Evolutionary conservation across 352 stramenopile species (phyloP), one percentile per base, ranked within the genome.

Genomic region (Globisporangium acanthophoron): DNA sequence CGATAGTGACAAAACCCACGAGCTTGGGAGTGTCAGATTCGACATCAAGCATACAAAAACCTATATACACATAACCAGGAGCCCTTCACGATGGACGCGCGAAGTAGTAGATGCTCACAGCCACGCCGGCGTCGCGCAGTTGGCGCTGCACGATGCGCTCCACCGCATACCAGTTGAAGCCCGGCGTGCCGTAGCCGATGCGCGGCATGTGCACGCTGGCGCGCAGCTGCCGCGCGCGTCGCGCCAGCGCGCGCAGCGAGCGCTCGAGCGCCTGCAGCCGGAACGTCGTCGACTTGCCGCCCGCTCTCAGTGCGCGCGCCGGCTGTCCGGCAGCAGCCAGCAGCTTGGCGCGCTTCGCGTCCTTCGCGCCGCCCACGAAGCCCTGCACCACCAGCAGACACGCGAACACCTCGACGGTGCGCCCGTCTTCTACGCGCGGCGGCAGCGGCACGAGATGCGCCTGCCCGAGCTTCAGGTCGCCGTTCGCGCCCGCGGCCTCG

Each of bases 101-200:
- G 56, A 76, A 90, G 65, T 92, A 90, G 78, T 90, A 92, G 52
- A 92, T 86, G 52, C 61, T 85, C 55, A 73, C 68, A 33, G 72
- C 41, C 27, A 88, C 68, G 8, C 75, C 76, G 15, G 59, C 56
- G 52, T 88, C 79, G 18, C 75, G 69, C 61, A 92, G 59, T 37
- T 82, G 73, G 7, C 81, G 77, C 52, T 81, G 77, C 56, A 90
- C 64, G 41, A 92, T 67, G 45, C 82, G 82, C 70, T 90, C 82
- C 35, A 90, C 82, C 11, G 79, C 78, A 63, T 92, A 92, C 82
- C 82, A 92, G 56, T 92, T 92, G 68, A 90, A 92, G 45, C 74
- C 65, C 2, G 82, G 78, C 18, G 82, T 90, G 47, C 79, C 82
- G 52, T 87, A 88, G 48, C 82, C 82, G 40, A 92, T 89, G 45